Evolutionary conservation across 345 rosid species (phyloP).

Genomic region (Brassica napus): DNA sequence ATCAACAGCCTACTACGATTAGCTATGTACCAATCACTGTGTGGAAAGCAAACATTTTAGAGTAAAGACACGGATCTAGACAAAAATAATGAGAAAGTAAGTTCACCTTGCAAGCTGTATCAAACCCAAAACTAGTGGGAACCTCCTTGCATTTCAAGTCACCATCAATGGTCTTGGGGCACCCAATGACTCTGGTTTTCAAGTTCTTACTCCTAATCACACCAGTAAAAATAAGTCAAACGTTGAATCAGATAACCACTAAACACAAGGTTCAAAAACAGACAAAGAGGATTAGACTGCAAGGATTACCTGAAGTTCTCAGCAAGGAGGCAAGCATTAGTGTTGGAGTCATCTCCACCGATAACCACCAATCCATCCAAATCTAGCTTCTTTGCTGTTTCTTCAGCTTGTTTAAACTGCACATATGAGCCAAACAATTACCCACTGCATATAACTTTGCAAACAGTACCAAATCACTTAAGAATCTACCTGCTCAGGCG

Average conservation of each 20-base stretch:
- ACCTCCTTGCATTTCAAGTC: slow-evolving; percentile 98
- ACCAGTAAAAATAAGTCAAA: neutral
- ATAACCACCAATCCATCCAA: slow-evolving; percentile 93
- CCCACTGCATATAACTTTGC: neutral
- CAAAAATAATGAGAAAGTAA: neutral
- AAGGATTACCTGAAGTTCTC: slow-evolving; percentile 77
- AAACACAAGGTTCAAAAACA: neutral
- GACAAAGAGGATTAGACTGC: neutral
- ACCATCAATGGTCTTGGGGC: slow-evolving; percentile 99
- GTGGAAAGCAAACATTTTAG: neutral
- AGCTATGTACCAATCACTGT: neutral
- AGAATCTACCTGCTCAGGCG: slow-evolving; percentile 65
- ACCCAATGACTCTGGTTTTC: slow-evolving; percentile 89
- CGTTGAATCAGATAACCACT: neutral
- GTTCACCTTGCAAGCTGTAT: slow-evolving; percentile 98
- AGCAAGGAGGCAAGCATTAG: slow-evolving; percentile 98
- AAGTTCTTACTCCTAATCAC: slow-evolving; percentile 68
- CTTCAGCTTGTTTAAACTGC: slow-evolving; percentile 99
- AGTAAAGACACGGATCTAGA: neutral
- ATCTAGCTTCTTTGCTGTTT: slow-evolving; percentile 81
- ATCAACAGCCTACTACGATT: neutral
- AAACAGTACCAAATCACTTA: neutral
- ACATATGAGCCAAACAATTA: slow-evolving; percentile 24
- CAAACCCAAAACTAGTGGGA: slow-evolving; percentile 96
- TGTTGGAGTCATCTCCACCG: slow-evolving; percentile 99